Evolutionary conservation across 805 yeast species (phyloP), one percentile per base, ranked within the genome.

Genomic region (Pichia kluyveri): DNA sequence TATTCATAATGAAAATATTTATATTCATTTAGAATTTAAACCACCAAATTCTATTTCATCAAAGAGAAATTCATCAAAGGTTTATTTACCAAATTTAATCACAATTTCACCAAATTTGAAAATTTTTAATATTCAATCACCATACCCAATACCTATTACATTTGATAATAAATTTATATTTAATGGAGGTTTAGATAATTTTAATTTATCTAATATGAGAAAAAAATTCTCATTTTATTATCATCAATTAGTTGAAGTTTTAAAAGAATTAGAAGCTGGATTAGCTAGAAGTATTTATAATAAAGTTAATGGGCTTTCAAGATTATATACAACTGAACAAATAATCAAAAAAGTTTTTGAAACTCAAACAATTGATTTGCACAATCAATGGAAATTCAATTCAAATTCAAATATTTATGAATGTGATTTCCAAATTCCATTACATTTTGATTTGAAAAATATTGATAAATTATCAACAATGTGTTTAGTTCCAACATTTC

Each of bases 101-200:
- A 23, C 47, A 1, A 30, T 57, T 6, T 45, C 49, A 5, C 58
- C 60, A 9, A 38, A 32, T 26, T 45, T 57, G 28, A 43, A 43
- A 40, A 47, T 52, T 3, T 48, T 55, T 17, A 54, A 54, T 14
- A 42, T 58, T 8, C 49, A 53, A 28, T 56, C 60, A 7, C 49
- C 53, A 5, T 48, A 45, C 18, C 48, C 58, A 5, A 48, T 57
- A 8, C 60, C 61, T 5, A 44, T 58, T 15, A 51, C 60, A 10
- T 50, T 57, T 39, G 60, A 57, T 37, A 40, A 47, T 18, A 18
- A 46, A 8, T 52, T 46, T 40, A 36, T 55, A n/a, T 41, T 46
- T 23, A 41, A 48, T n/a, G 45, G 43, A 18, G 47, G 48, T 3
- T 23, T 51, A 14, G 43, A 41, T 10, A 42, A 28, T 6, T 19